phyloP scores from a whole-genome alignment of 148 eudicot species.

The Hydrangea macrophylla region DNA sequence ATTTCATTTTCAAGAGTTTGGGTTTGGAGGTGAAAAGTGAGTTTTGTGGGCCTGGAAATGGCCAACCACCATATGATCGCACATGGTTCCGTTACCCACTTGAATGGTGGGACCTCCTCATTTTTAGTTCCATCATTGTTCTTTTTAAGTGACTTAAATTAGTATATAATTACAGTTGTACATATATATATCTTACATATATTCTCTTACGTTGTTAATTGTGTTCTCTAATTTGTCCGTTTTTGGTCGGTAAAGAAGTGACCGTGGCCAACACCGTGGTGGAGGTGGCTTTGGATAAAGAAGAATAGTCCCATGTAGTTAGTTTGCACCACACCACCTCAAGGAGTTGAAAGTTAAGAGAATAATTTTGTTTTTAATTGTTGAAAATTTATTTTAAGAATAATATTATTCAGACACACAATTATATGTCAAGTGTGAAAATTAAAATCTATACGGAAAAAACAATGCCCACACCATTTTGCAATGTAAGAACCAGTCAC shows the following conservation, averaged over 20 bases:
- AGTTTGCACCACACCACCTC: neutral
- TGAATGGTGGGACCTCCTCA: constrained; percentile 23
- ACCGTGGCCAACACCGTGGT: neutral
- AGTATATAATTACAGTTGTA: no score
- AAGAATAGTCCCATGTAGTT: neutral
- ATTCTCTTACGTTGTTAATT: neutral
- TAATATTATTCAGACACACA: no score
- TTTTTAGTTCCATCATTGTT: constrained; percentile 9
- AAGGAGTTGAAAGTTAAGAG: no score
- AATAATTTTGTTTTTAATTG: no score
- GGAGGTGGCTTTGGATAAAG: neutral
- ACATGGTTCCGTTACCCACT: constrained; percentile 82
- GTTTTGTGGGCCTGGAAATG: constrained; percentile 39
- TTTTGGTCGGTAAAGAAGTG: constrained; percentile 9
- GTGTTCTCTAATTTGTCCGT: neutral
- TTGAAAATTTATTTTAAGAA: no score
- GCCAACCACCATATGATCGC: constrained; percentile 89
- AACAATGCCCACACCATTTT: no score
- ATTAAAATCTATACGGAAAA: no score
- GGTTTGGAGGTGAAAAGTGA: constrained; percentile 26
- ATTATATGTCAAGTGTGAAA: no score
- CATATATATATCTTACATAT: neutral
- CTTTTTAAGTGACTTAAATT: neutral
- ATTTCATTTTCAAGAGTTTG: constrained; percentile 19
- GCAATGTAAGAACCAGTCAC: no score